Evolutionary conservation across 306 rosid genomes (phyloP).

Genomic region (Begonia masoniana): DNA sequence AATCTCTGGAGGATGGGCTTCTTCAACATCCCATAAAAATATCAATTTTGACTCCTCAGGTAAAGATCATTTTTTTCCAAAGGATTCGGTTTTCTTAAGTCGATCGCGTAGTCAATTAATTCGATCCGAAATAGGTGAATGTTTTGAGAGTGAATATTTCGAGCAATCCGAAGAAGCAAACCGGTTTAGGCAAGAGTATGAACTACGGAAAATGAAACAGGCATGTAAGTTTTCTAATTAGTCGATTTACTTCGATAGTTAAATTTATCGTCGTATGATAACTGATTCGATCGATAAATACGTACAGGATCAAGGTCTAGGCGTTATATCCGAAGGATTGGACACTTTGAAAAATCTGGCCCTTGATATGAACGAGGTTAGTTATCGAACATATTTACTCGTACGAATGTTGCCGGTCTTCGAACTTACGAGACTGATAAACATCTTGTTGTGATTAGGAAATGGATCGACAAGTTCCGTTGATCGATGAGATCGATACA

Average conservation of each 20-base stretch:
- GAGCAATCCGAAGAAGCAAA: slow-evolving; percentile 57
- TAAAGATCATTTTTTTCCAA: slow-evolving; percentile 10
- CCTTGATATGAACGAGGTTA: slow-evolving; percentile 80
- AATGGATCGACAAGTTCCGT: slow-evolving; percentile 75
- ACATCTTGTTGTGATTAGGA: slow-evolving; percentile 42
- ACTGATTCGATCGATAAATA: slow-evolving; percentile 10
- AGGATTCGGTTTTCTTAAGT: slow-evolving; percentile 1
- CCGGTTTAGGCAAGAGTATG: slow-evolving; percentile 65
- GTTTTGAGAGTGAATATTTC: slow-evolving; percentile 32
- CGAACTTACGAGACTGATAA: slow-evolving; percentile 10
- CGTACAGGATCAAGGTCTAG: slow-evolving; percentile 78
- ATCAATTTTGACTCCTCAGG: slow-evolving; percentile 62
- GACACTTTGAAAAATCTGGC: slow-evolving; percentile 63
- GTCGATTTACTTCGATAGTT: slow-evolving; percentile 10
- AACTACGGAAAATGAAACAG: slow-evolving; percentile 81
- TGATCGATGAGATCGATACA: slow-evolving; percentile 71
- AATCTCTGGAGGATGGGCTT: slow-evolving; percentile 34
- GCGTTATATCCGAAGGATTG: slow-evolving; percentile 83
- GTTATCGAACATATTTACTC: slow-evolving; percentile 12
- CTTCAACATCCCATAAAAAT: slow-evolving; percentile 29
- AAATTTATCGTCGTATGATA: slow-evolving; percentile 2
- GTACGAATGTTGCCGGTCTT: neutral
- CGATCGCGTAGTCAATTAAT: neutral
- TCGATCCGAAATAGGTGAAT: slow-evolving; percentile 22
- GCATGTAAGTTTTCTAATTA: slow-evolving; percentile 27